Evolutionary conservation across 345 rosid species (phyloP).

Genomic region (Salix arbutifolia): DNA sequence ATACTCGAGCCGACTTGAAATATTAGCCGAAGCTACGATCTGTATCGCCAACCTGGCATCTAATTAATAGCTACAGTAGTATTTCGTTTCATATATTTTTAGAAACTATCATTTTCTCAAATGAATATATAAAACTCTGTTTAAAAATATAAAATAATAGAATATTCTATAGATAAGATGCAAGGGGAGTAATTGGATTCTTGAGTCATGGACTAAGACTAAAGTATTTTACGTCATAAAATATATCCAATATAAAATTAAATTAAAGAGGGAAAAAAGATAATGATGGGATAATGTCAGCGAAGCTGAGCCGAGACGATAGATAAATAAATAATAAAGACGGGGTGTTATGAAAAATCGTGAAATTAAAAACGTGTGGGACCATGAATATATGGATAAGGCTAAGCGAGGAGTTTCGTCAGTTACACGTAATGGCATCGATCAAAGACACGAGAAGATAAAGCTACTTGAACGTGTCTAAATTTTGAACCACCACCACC

Average conservation of each 20-base stretch:
- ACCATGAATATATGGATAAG: neutral
- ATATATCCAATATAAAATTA: too few relatives aligned
- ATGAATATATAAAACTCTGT: too few relatives aligned
- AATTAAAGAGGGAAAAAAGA: neutral
- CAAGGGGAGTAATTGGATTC: too few relatives aligned
- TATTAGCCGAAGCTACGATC: neutral
- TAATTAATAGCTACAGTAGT: neutral
- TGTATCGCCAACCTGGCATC: neutral
- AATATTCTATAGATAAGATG: too few relatives aligned
- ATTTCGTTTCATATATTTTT: neutral
- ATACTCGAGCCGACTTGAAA: neutral
- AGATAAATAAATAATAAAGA: neutral
- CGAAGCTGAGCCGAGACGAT: neutral
- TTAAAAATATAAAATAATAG: too few relatives aligned
- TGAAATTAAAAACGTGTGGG: neutral
- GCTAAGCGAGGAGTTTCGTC: neutral
- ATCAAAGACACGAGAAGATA: neutral
- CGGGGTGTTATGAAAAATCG: neutral
- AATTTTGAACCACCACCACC: neutral
- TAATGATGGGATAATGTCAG: neutral
- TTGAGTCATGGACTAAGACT: too few relatives aligned
- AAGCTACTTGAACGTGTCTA: neutral
- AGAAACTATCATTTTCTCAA: too few relatives aligned
- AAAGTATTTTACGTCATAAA: too few relatives aligned
- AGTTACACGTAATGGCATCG: constrained; percentile 1